Evolutionary conservation across 1,284 basidiomycete genomes (phyloP).

Genomic region (Trichosporon faecale): DNA sequence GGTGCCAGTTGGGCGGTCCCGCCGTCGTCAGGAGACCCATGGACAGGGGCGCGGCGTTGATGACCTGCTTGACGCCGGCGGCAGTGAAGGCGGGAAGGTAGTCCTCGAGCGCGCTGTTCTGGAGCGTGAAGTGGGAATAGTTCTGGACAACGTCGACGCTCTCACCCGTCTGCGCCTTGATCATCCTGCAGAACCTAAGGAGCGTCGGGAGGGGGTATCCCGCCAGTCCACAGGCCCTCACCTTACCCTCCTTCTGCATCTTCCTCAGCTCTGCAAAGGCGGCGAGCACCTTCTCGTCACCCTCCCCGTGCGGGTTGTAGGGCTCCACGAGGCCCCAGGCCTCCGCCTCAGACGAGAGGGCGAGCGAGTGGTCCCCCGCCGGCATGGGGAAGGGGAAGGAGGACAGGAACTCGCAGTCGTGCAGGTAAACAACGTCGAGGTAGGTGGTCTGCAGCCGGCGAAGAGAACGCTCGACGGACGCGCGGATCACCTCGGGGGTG

Average conservation of each 20-base stretch:
- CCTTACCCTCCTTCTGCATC: constrained; percentile 72
- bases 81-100: constrained; percentile 64
- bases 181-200: constrained; percentile 74
- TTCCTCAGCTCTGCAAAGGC: constrained; percentile 69
- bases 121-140: constrained; percentile 83
- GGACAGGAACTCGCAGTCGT: constrained; percentile 87
- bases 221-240: constrained; percentile 76
- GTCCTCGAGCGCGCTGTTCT: constrained; percentile 65
- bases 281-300: constrained; percentile 73
- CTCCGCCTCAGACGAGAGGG: constrained; percentile 45
- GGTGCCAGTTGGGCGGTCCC: constrained; percentile 76
- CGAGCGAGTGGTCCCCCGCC: constrained; percentile 56
- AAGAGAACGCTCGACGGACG: constrained; percentile 69
- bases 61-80: constrained; percentile 66
- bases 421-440: constrained; percentile 81
- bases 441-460: constrained; percentile 73
- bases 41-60: constrained; percentile 83
- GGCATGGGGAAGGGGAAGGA: constrained; percentile 55
- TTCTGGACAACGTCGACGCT: constrained; percentile 72
- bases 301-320: constrained; percentile 57
- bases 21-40: constrained; percentile 80
- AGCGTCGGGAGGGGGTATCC: constrained; percentile 88
- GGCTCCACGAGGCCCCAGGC: constrained; percentile 22
- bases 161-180: constrained; percentile 60
- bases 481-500: constrained; percentile 65